These are phyloP conservation scores for Abrus precatorius DNA, from an alignment of 306 rosid genomes.

Conservation along the genomic window DNA sequence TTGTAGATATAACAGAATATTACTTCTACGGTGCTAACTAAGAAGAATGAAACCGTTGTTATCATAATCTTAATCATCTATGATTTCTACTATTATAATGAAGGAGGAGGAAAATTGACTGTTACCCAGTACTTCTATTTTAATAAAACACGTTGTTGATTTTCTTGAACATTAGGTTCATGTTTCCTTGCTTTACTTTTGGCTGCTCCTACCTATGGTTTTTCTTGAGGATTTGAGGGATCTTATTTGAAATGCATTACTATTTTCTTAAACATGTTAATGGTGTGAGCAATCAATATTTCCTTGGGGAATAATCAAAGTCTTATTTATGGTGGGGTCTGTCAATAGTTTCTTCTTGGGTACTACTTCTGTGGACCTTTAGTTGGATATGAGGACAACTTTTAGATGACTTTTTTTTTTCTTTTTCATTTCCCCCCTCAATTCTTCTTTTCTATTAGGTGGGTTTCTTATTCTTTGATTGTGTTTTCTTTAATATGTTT, in stretches of 20 bases:
- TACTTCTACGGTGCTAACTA: neutral
- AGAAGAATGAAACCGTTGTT: constrained; percentile 21
- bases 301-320: constrained; percentile 17
- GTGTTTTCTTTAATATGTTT: constrained; percentile 1
- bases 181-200: constrained; percentile 30
- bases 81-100: constrained; percentile 20
- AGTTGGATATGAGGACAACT: constrained; percentile 29
- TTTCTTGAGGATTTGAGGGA: constrained; percentile 27
- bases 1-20: constrained; percentile 19
- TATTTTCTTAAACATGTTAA: constrained; percentile 17
- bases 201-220: neutral
- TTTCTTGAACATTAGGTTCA: constrained; percentile 1
- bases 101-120: constrained; percentile 26
- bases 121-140: constrained; percentile 31
- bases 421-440: constrained; percentile 6
- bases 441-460: constrained; percentile 12
- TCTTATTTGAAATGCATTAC: constrained; percentile 22
- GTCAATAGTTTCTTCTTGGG: constrained; percentile 23
- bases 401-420: neutral
- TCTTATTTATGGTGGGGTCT: constrained; percentile 10
- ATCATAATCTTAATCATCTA: constrained; percentile 10
- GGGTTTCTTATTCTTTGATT: constrained; percentile 4
- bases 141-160: constrained; percentile 30
- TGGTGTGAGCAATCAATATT: neutral
- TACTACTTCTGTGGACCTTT: constrained; percentile 26